These are phyloP conservation scores for Rhododendron ferrugineum DNA, from an alignment of 148 eudicot genomes.

Conservation along the genomic window DNA sequence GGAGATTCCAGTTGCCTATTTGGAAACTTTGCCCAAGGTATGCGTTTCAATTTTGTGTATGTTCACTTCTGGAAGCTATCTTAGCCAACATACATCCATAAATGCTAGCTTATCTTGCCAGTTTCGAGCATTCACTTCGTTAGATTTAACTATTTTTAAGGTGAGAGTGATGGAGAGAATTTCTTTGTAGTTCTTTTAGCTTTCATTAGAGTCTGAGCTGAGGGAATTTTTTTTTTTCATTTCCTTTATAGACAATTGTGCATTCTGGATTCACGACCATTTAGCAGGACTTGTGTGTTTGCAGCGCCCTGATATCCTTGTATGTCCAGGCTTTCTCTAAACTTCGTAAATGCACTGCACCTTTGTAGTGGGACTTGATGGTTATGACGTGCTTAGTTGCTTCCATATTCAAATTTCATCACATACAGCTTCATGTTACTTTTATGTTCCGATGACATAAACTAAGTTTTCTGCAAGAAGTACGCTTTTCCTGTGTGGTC, in stretches of 20 bases:
- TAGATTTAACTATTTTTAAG: not conserved
- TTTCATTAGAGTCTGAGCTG: not conserved
- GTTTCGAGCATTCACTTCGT: not conserved
- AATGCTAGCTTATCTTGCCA: not conserved
- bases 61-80: not conserved
- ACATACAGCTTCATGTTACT: not conserved
- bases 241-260: not conserved
- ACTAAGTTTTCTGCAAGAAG: not conserved
- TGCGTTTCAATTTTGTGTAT: not conserved
- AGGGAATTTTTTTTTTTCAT: not conserved
- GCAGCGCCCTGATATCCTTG: not conserved
- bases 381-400: not conserved
- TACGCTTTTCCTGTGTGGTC: not conserved
- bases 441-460: not conserved
- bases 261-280: not conserved
- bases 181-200: not conserved
- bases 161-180: not conserved
- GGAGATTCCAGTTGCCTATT: constrained; percentile 84
- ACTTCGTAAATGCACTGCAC: not conserved
- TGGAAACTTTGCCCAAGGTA: constrained; percentile 92
- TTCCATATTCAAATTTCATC: not conserved
- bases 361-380: not conserved
- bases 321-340: not conserved
- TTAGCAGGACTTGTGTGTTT: not conserved
- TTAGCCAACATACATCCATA: not conserved